phyloP scores from a whole-genome alignment of 2,329 filamentous ascomycete species.

The Elsinoe perseae region DNA sequence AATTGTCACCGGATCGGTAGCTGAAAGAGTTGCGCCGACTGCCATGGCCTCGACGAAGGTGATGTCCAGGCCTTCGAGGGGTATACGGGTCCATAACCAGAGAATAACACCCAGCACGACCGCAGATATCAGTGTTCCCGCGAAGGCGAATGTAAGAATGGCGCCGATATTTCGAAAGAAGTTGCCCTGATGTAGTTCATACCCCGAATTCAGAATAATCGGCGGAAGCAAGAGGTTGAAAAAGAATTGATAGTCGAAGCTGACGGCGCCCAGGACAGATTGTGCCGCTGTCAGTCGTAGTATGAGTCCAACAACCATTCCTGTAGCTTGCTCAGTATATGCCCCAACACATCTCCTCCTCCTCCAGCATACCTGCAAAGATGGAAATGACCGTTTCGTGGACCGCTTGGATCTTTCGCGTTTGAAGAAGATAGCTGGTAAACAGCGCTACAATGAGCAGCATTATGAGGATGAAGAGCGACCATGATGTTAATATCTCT shows the following conservation, averaged over 20 bases:
- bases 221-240: constrained; percentile 98
- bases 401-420: constrained; percentile 92
- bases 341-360: not conserved
- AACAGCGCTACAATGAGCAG: constrained; percentile 92
- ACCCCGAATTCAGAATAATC: constrained; percentile 94
- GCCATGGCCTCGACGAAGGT: constrained; percentile 93
- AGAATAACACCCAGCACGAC: constrained; percentile 86
- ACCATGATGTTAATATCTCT: constrained; percentile 94
- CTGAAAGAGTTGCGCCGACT: constrained; percentile 89
- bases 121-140: constrained; percentile 92
- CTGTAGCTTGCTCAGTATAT: constrained; percentile 39
- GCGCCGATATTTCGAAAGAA: constrained; percentile 98
- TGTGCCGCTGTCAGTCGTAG: constrained; percentile 74
- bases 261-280: constrained; percentile 82
- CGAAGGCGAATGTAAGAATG: constrained; percentile 95
- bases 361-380: constrained; percentile 66
- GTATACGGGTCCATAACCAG: constrained; percentile 80
- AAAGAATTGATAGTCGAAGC: constrained; percentile 98
- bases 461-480: constrained; percentile 91
- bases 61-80: constrained; percentile 76
- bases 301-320: constrained; percentile 89
- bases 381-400: constrained; percentile 98
- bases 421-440: constrained; percentile 92
- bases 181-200: constrained; percentile 95
- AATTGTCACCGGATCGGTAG: constrained; percentile 95